Conservation (phyloP, 331 rosid genomes). For the Spiraea crenata region DNA sequence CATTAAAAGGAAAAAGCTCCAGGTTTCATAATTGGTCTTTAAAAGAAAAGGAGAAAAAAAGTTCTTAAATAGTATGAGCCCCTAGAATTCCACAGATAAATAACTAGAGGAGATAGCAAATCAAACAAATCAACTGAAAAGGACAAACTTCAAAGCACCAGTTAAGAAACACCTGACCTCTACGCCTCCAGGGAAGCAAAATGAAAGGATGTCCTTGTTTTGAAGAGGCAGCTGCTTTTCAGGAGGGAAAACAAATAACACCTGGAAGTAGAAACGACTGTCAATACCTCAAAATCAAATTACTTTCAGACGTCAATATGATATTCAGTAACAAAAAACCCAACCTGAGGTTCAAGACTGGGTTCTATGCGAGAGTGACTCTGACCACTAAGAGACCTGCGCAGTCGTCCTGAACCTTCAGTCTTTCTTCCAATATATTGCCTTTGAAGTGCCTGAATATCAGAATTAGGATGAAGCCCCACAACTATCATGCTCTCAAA, state of each 20-base stretch:
- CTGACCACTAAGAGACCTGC: slow-evolving; percentile 66
- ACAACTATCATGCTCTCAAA: slow-evolving; percentile 95
- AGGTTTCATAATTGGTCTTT: no score
- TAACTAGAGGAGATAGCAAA: not conserved
- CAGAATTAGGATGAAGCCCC: slow-evolving; percentile 95
- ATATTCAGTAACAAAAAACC: slow-evolving; percentile 5
- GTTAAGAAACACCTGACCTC: slow-evolving; percentile 55
- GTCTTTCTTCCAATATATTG: slow-evolving; percentile 65
- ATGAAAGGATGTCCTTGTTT: slow-evolving; percentile 80
- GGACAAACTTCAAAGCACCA: not conserved
- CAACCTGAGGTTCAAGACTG: slow-evolving; percentile 80
- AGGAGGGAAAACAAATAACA: slow-evolving; percentile 81
- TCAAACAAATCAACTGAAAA: slow-evolving; percentile 11
- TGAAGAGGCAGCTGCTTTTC: slow-evolving; percentile 72
- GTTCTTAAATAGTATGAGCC: not conserved
- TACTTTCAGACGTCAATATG: slow-evolving; percentile 1
- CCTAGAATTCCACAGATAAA: not conserved
- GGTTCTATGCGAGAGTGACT: slow-evolving; percentile 67
- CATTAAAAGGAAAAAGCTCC: not conserved
- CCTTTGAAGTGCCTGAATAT: slow-evolving; percentile 74
- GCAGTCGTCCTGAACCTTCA: slow-evolving; percentile 73
- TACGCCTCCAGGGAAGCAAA: slow-evolving; percentile 83
- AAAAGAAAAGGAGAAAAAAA: not conserved
- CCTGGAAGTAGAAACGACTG: slow-evolving; percentile 37
- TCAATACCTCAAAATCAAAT: slow-evolving; percentile 7